Evolutionary conservation across 2,329 filamentous ascomycete genomes (phyloP), one percentile per base, ranked within the genome.

Genomic region (Talaromyces sp.): DNA sequence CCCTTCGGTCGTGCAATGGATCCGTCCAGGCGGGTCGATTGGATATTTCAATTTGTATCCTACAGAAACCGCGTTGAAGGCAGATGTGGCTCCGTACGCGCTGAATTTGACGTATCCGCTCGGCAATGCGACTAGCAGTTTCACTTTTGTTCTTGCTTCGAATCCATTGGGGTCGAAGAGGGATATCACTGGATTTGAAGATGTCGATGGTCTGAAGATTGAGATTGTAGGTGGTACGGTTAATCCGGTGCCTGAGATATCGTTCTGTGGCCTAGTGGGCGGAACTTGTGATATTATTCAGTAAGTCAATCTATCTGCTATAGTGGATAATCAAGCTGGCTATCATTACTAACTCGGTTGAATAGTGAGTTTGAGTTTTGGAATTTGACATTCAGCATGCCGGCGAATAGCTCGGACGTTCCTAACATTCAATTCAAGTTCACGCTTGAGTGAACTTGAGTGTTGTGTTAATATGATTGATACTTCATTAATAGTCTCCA

Each of bases 1-100:
- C 65, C 87, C 87, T 0, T 84, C 84, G 0, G 83, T 89, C 5
- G 80, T 86, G 0, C 87, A 89, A 69, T 89, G 87, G 87, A 72
- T 78, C 17, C 79, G 78, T 4, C 79, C 72, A 17, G 70, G 70
- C 10, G 43, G 65, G 8, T 69, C 71, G 4, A 65, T 75, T 36
- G 71, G 72, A 13, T 70, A 53, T n/a, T 36, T 65, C n/a, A 66
- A 74, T 64, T 72, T 78, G n/a, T 79, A 78, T 64, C 75, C 80
- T 0, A 79, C 77, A 0, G 78, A 83, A 65, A 72, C 70, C 36
- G 72, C 77, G 5, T 70, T 85, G 54, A 70, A 81, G 40, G 76
- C 78, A 0, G 71, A 78, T 29, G 81, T 84, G 0, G 73, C 75
- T 2, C 78, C 81, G 0, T 73, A 77, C 11, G 73, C 69, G 0